Evolutionary conservation across 2,329 filamentous ascomycete species (phyloP).

Genomic region (Botrytis deweyae): DNA sequence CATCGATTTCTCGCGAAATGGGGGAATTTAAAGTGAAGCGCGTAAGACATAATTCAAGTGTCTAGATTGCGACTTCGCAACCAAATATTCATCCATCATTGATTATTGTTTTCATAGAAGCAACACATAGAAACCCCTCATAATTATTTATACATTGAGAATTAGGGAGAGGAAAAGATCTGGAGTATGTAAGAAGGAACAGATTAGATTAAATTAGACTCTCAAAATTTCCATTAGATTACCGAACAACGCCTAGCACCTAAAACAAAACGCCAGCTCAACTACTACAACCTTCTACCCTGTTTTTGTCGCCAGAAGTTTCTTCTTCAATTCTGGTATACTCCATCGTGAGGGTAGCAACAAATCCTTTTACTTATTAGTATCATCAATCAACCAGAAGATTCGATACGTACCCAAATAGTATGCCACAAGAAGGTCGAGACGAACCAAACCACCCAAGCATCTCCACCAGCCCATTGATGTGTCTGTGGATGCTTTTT

Average conservation of each 20-base stretch:
- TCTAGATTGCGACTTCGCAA: neutral
- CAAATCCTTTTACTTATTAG: conserved; percentile 19
- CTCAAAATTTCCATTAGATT: neutral
- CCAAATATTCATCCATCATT: neutral
- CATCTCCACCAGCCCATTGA: conserved; percentile 28
- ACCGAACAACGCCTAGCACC: neutral
- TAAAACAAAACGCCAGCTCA: no score
- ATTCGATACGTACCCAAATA: conserved; percentile 26
- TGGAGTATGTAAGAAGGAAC: neutral
- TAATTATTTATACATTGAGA: neutral
- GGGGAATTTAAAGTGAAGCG: neutral
- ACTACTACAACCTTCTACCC: neutral
- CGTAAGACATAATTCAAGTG: neutral
- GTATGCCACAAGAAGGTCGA: conserved; percentile 26
- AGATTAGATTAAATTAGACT: no score
- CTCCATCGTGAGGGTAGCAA: conserved; percentile 4
- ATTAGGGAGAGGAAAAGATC: neutral
- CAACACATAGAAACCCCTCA: neutral
- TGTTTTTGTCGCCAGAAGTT: conserved; percentile 22
- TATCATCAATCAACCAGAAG: neutral
- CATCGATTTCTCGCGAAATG: neutral
- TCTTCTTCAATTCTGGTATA: conserved; percentile 19
- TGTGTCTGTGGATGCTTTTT: conserved; percentile 28
- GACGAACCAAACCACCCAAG: conserved; percentile 26
- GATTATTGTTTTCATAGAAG: neutral